Conservation (phyloP, 225 moss, liverwort and hornwort genomes). For the Physcomitrium patens region DNA sequence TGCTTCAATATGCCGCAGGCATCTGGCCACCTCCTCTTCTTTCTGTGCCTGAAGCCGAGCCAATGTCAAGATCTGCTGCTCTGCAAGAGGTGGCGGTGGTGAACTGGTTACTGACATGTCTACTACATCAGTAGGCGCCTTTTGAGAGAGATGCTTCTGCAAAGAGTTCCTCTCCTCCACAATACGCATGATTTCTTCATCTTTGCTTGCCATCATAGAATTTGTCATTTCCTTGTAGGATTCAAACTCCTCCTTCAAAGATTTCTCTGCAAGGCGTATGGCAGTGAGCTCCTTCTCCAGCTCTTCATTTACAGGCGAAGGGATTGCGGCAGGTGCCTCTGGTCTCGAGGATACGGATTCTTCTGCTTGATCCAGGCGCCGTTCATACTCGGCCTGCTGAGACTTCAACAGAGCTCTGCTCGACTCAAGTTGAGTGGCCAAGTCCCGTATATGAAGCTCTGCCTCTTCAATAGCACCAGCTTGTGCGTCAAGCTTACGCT, state of each 20-base stretch:
- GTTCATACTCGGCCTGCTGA: constrained; percentile 76
- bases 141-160: constrained; percentile 57
- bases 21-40: constrained; percentile 93
- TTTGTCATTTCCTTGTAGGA: constrained; percentile 86
- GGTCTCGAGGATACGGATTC: constrained; percentile 56
- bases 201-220: constrained; percentile 86
- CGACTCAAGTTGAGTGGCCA: constrained; percentile 79
- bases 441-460: constrained; percentile 76
- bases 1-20: constrained; percentile 86
- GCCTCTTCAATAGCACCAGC: constrained; percentile 76
- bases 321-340: constrained; percentile 50
- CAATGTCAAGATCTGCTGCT: constrained; percentile 87
- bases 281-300: constrained; percentile 54
- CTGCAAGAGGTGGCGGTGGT: constrained; percentile 63
- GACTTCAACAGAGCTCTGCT: constrained; percentile 70
- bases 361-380: constrained; percentile 70
- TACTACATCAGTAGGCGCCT: constrained; percentile 31
- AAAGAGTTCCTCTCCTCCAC: constrained; percentile 66
- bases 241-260: constrained; percentile 72
- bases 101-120: constrained; percentile 39
- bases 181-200: constrained; percentile 82
- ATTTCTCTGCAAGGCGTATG: constrained; percentile 51
- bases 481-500: constrained; percentile 72
- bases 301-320: constrained; percentile 49
- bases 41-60: constrained; percentile 97